A percentile compares a stretch with the other conserved stretches of the same genome.
Conservation (phyloP, 2,329 filamentous ascomycete genomes). For the Apiospora malaysiana region DNA sequence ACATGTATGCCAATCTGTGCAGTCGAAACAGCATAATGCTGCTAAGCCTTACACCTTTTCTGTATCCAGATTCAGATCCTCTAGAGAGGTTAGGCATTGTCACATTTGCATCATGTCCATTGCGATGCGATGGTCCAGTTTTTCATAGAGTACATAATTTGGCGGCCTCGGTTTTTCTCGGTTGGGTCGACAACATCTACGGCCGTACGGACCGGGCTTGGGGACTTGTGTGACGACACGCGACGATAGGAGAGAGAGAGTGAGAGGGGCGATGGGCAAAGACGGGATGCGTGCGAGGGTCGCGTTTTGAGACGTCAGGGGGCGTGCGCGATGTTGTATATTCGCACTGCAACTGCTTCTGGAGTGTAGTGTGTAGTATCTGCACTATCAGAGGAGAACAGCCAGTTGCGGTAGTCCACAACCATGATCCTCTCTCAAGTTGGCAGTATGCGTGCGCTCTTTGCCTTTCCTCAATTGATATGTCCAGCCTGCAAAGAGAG, state of each 20-base stretch:
- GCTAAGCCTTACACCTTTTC: not conserved
- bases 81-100: too few relatives aligned
- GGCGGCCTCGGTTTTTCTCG: slow-evolving; percentile 4
- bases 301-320: slow-evolving; percentile 19
- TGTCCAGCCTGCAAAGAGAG: not conserved
- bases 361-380: not conserved
- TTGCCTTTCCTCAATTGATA: not conserved
- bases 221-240: slow-evolving; percentile 10
- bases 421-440: not conserved
- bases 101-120: not conserved
- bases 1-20: not conserved
- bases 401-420: too few relatives aligned
- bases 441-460: too few relatives aligned
- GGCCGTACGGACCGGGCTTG: slow-evolving; percentile 15
- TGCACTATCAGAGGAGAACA: not conserved
- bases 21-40: slow-evolving; percentile 3
- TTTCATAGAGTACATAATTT: slow-evolving; percentile 4
- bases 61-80: not conserved
- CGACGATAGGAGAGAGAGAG: not conserved
- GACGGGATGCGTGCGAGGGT: slow-evolving; percentile 14
- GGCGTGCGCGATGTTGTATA: not conserved
- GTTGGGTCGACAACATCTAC: slow-evolving; percentile 3
- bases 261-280: not conserved
- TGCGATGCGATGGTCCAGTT: not conserved
- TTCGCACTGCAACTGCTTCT: not conserved